Base-by-base conservation (phyloP, 352 stramenopile genomes). In the Phytophthora brassicae region DNA sequence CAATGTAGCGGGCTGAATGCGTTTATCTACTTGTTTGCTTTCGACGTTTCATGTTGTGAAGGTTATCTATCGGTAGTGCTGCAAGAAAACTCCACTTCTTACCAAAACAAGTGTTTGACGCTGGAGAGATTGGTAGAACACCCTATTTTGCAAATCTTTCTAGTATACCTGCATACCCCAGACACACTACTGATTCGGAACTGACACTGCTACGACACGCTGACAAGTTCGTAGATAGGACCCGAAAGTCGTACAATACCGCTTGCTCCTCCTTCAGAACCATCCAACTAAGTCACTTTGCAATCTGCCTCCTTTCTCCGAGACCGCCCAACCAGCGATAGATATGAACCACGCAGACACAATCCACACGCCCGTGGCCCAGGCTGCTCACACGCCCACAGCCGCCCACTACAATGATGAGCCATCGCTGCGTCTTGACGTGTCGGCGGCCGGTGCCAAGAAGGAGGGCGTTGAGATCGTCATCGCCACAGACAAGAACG, bases 391-490 rank as follows among this genome's bases (percentile, higher is more conserved):
- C n/a, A 39, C 26, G 64, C 64, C 13, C 35, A 68, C 53, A n/a
- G n/a, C 38, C 26, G 64, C 64, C 13, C 35, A 68, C 53, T 73
- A 73, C 54, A 68, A 73, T 19, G 60, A 66, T 29, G 52, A 69
- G 36, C 68, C 53, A 9, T 53, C 60, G 19, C 49, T 73, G 39
- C 59, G 54, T 16, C 52, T 81, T 24, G 66, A 76, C 33, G 50
- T 74, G 24, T 64, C 60, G 7, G 57, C 66, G 1, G 50, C 56
- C 0, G 70, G 66, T 42, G 66, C 58, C 42, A 70, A 70, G 60
- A 81, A 84, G 58, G 72, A 77, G 33, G 51, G 67, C 8, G 60
- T 59, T 28, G 64, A 77, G 11, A 16, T 4, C 20, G n/a, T 33
- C 2, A 44, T 59, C 41, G 51, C 41, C 44, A 70, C 42, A n/a